These are phyloP conservation scores for Neolentinus lepideus DNA, from an alignment of 1,284 basidiomycete species.

Conservation along the genomic window DNA sequence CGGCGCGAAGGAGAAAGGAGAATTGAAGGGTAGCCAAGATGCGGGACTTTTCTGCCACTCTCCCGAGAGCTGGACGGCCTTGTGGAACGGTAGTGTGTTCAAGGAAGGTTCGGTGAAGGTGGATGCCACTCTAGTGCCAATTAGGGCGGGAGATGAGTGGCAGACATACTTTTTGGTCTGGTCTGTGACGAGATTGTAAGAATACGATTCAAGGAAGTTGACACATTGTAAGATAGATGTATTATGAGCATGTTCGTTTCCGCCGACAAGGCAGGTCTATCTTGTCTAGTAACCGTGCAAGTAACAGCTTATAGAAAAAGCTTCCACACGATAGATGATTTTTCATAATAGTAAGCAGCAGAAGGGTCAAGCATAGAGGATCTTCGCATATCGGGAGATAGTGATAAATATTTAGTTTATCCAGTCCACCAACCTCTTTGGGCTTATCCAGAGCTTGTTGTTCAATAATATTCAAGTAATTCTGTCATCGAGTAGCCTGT, in stretches of 20 bases:
- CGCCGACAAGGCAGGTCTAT: background rate
- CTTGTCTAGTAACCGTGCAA: too few species aligned
- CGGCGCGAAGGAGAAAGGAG: background rate
- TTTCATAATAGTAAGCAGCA: too few species aligned
- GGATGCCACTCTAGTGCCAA: slow-evolving; percentile 1
- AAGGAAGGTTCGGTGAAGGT: slow-evolving; percentile 19
- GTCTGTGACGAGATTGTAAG: background rate
- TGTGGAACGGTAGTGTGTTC: slow-evolving; percentile 25
- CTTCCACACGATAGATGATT: too few species aligned
- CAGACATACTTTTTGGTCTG: background rate
- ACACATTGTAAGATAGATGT: background rate
- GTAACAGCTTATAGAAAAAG: too few species aligned
- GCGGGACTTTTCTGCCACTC: slow-evolving; percentile 21
- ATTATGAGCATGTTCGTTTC: background rate
- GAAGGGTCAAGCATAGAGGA: too few species aligned
- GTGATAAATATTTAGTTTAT: too few species aligned
- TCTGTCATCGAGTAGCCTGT: background rate
- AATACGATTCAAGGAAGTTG: background rate
- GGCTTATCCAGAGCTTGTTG: too few species aligned
- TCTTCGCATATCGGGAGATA: too few species aligned
- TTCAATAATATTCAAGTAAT: background rate
- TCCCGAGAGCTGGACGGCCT: slow-evolving; percentile 19
- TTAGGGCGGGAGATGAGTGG: background rate
- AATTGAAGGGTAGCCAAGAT: background rate
- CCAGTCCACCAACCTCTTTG: too few species aligned